Percentiles rank a stretch among this genome's conserved stretches.
These are phyloP conservation scores for Mucor lusitanicus DNA, from an alignment of 371 early-diverging fungal genomes.

Conservation along the genomic window DNA sequence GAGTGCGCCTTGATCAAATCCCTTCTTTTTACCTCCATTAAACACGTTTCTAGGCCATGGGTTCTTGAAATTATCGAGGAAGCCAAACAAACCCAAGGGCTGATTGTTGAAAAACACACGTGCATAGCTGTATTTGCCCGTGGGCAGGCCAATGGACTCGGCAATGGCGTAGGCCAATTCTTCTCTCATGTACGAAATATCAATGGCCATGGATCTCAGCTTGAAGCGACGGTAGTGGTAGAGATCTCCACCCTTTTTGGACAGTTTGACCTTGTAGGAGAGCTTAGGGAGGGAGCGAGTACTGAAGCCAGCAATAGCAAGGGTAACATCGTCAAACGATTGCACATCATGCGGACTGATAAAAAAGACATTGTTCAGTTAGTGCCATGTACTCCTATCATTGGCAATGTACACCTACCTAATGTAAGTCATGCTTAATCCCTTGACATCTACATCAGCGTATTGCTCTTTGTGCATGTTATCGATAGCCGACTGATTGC, in stretches of 20 bases:
- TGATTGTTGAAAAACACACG: slow-evolving; percentile 31
- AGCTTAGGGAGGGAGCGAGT: slow-evolving; percentile 19
- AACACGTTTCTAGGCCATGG: slow-evolving; percentile 39
- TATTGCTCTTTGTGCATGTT: slow-evolving; percentile 22
- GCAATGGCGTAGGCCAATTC: slow-evolving; percentile 49
- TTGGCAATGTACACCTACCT: slow-evolving; percentile 12
- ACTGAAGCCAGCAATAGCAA: slow-evolving; percentile 31
- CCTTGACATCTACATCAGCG: slow-evolving; percentile 10
- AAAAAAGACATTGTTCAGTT: neutral
- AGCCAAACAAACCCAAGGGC: slow-evolving; percentile 35
- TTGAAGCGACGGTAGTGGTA: slow-evolving; percentile 36
- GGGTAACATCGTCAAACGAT: slow-evolving; percentile 7
- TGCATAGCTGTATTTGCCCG: slow-evolving; percentile 39
- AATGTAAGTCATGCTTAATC: slow-evolving; percentile 32
- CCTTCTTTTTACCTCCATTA: slow-evolving; percentile 20
- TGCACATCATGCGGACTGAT: slow-evolving; percentile 6
- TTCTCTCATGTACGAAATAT: slow-evolving; percentile 53
- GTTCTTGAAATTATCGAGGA: slow-evolving; percentile 34
- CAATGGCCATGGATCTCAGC: slow-evolving; percentile 35
- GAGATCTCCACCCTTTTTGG: slow-evolving; percentile 21
- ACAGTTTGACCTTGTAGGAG: slow-evolving; percentile 29
- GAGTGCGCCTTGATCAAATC: slow-evolving; percentile 19
- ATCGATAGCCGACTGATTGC: slow-evolving; percentile 17
- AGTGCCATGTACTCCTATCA: neutral
- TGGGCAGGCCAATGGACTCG: slow-evolving; percentile 42